Evolutionary conservation across 176 grass and related monocot genomes (phyloP).

Genomic region (Melocanna baccifera): DNA sequence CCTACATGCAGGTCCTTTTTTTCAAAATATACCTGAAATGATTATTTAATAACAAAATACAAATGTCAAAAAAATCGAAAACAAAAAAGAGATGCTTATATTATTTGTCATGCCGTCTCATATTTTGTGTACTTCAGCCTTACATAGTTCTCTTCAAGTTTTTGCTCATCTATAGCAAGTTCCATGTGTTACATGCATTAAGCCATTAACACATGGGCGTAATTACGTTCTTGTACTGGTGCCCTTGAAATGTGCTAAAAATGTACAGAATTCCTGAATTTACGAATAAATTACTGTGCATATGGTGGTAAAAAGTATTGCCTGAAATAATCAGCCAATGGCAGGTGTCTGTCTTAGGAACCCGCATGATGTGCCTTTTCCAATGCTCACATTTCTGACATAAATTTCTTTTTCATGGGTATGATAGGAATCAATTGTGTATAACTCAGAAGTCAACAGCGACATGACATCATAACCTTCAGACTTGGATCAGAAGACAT

Average conservation of each 20-base stretch:
- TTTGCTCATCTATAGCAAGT: slow-evolving; percentile 3
- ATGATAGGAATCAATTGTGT: neutral
- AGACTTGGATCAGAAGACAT: no score
- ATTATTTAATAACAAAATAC: neutral
- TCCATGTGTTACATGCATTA: neutral
- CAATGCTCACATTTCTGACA: neutral
- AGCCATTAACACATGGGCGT: neutral
- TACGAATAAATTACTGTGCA: neutral
- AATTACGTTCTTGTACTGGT: neutral
- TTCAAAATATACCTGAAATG: neutral
- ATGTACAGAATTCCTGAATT: neutral
- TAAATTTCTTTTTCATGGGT: neutral
- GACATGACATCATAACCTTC: no score
- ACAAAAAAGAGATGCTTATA: neutral
- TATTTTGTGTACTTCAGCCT: neutral
- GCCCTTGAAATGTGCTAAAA: neutral
- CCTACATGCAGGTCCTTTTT: neutral
- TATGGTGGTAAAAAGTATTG: slow-evolving; percentile 9
- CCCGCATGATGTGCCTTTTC: neutral
- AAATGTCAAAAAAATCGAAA: neutral
- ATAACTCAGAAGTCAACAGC: neutral
- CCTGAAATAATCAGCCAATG: neutral
- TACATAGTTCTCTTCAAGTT: slow-evolving; percentile 11
- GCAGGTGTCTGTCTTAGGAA: neutral
- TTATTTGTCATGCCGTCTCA: neutral